These are phyloP conservation scores for Candida coquimbonensis DNA, from an alignment of 805 yeast species.

Conservation along the genomic window DNA sequence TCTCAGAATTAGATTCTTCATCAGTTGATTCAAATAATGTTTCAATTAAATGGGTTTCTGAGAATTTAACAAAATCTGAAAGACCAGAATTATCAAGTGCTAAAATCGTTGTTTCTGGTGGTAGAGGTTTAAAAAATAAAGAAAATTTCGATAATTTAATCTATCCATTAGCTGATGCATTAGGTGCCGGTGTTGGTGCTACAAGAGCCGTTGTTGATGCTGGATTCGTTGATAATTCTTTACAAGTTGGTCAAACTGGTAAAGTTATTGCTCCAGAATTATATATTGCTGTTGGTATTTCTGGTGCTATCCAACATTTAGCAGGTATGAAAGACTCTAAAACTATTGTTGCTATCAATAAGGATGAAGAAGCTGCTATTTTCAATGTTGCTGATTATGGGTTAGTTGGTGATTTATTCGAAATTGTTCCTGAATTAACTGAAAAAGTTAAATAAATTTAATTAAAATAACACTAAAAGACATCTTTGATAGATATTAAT, in stretches of 20 bases:
- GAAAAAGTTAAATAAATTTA: conserved; percentile 39
- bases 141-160: conserved; percentile 75
- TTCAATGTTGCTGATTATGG: conserved; percentile 89
- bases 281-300: conserved; percentile 87
- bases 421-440: conserved; percentile 86
- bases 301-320: conserved; percentile 96
- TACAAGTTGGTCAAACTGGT: conserved; percentile 98
- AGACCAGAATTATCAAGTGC: conserved; percentile 92
- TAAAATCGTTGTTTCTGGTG: conserved; percentile 77
- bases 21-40: conserved; percentile 25
- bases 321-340: conserved; percentile 98
- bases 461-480: not conserved
- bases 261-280: conserved; percentile 95
- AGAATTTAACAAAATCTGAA: conserved; percentile 66
- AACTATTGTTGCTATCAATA: conserved; percentile 88
- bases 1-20: conserved; percentile 39
- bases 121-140: conserved; percentile 87
- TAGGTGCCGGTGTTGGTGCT: conserved; percentile 98
- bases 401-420: conserved; percentile 81
- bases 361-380: conserved; percentile 91
- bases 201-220: conserved; percentile 97
- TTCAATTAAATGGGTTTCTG: conserved; percentile 56
- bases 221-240: conserved; percentile 91
- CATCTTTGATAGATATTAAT: not conserved
- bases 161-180: conserved; percentile 75